phyloP scores from a whole-genome alignment of 257 asterid genomes.

The Coffea canephora region DNA sequence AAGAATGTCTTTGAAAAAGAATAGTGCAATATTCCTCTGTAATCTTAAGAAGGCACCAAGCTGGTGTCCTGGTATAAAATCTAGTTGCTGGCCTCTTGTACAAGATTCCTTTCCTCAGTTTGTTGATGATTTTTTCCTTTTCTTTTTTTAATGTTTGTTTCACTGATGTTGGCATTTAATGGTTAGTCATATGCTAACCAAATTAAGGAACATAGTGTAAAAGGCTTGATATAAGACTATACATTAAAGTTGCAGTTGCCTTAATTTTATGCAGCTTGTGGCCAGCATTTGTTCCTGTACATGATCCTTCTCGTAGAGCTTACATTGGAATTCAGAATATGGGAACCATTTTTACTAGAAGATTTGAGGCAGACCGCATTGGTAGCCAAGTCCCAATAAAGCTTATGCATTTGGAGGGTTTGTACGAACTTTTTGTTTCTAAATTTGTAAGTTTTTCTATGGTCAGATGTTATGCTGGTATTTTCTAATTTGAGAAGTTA shows the following conservation, averaged over 20 bases:
- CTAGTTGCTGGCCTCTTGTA: neutral
- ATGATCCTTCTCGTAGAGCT: slow-evolving; percentile 91
- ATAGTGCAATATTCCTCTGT: neutral
- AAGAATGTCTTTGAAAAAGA: neutral
- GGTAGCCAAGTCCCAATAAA: slow-evolving; percentile 92
- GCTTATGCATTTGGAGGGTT: slow-evolving; percentile 98
- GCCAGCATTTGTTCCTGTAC: slow-evolving; percentile 99
- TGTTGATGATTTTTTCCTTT: neutral
- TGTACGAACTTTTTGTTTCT: slow-evolving; percentile 85
- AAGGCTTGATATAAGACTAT: neutral
- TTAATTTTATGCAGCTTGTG: slow-evolving; percentile 62
- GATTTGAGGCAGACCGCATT: slow-evolving; percentile 94
- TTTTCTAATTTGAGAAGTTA: too few species aligned
- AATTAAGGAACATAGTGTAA: neutral
- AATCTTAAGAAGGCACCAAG: neutral
- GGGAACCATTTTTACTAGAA: slow-evolving; percentile 93
- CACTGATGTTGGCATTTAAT: neutral
- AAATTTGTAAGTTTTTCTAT: slow-evolving; percentile 58
- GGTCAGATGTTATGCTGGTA: neutral
- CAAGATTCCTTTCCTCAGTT: neutral
- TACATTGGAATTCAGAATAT: slow-evolving; percentile 94
- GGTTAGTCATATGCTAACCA: neutral
- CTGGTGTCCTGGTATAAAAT: neutral
- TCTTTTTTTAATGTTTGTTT: neutral
- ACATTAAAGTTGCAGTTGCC: slow-evolving; percentile 6